Evolutionary conservation across 164 flowering plant species (phyloP), one percentile per base, ranked within the genome.

Genomic region (Annona squamosa): DNA sequence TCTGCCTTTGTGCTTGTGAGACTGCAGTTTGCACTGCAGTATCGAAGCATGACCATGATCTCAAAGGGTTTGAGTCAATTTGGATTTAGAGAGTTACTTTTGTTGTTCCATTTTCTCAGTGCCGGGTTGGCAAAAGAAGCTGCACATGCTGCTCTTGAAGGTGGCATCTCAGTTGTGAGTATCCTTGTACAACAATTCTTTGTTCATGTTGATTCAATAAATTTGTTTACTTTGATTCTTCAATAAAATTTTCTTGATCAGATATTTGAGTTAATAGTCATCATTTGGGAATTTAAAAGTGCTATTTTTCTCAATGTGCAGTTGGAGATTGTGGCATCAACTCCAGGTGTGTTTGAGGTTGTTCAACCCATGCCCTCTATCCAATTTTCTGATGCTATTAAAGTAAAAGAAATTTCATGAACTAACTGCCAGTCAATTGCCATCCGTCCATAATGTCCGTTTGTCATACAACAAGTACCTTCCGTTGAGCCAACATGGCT

Each of bases 341-440:
- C 91, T 41, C 97, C 95, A 62, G 86, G 89, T 77, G 93, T 89
- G 73, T 84, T 88, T 82, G 86, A 90, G 95, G 97, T 92, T 81
- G 84, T 84, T 67, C 41, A 17, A 5, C 10, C 13, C 46, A 1
- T 45, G 18, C 13, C 16, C 7, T 46, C 59, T 7, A 52, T 52
- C 1, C 13, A 52, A 16, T 52, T 16, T 9, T 52, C 13, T 52
- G 59, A 52, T 9, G 13, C 13, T 9, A 52, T 52, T 16, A 52
- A 9, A 9, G 9, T 26, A 26, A 26, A 0, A 26, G 37, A 26
- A 26, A 26, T 26, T 26, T 26, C 37, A 52, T 52, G 59, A 52
- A 52, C 9, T 1, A 16, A 52, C 9, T 52, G 13, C 1, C 0
- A 52, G 3, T 52, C 59, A 16, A 52, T 52, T 52, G 59, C 13